Conservation (phyloP, 163 green algal species). For the Prototheca cutis region DNA sequence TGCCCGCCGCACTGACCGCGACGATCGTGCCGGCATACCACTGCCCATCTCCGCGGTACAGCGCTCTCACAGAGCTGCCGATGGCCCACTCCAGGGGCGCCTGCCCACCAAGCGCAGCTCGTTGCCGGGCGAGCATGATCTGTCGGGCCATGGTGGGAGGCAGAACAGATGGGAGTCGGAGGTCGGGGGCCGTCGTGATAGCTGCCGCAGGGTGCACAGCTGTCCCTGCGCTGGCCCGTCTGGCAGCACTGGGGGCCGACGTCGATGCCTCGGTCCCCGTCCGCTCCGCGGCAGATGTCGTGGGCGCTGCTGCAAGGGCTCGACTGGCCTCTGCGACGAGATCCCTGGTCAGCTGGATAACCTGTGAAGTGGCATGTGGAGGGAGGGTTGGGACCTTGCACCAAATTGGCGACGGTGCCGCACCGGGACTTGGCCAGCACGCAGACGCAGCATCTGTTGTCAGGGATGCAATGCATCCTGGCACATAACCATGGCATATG, state of each 20-base stretch:
- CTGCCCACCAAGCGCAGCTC: slow-evolving; percentile 59
- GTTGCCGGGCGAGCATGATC: slow-evolving; percentile 60
- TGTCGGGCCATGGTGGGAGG: slow-evolving; percentile 64
- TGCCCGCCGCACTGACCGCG: slow-evolving; percentile 34
- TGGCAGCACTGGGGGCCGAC: neutral
- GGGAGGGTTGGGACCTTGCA: neutral
- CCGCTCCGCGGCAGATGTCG: neutral
- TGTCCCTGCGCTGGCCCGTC: too few species aligned
- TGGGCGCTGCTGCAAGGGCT: slow-evolving; percentile 6
- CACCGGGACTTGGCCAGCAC: too few species aligned
- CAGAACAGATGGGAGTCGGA: slow-evolving; percentile 25
- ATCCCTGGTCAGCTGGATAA: slow-evolving; percentile 73
- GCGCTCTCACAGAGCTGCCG: slow-evolving; percentile 39
- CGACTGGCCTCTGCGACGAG: slow-evolving; percentile 46
- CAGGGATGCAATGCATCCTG: neutral
- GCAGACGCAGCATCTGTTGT: too few species aligned
- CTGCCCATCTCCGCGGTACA: slow-evolving; percentile 58
- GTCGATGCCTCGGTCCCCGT: neutral
- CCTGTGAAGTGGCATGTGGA: slow-evolving; percentile 24
- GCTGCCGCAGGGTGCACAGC: neutral
- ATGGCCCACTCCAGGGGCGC: slow-evolving; percentile 57
- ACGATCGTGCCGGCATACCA: slow-evolving; percentile 49
- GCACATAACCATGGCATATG: too few species aligned
- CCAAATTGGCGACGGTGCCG: too few species aligned
- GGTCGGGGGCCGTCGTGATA: slow-evolving; percentile 2